Evolutionary conservation across 2,329 filamentous ascomycete species (phyloP).

Genomic region (Neofusicoccum cordaticola): DNA sequence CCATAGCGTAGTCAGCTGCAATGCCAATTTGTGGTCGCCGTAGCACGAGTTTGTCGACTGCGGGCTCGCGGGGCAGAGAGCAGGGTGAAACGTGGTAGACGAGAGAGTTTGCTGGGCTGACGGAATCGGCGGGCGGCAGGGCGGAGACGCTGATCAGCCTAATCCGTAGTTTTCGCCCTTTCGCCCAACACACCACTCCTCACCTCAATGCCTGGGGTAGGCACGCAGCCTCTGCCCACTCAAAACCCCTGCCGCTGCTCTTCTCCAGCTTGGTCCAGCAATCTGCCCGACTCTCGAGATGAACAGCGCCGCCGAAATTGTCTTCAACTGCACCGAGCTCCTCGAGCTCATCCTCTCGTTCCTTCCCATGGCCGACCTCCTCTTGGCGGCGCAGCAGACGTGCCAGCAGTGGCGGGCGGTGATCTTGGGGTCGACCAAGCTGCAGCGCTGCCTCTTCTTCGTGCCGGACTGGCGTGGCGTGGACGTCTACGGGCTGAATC

Average conservation of each 20-base stretch:
- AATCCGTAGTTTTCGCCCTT: neutral
- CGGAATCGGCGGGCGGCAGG: neutral
- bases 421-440: neutral
- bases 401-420: neutral
- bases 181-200: neutral
- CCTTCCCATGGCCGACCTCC: neutral
- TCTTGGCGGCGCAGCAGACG: neutral
- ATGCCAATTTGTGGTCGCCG: neutral
- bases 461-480: neutral
- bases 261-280: too few species aligned
- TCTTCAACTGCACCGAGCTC: neutral
- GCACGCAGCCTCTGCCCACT: neutral
- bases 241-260: too few species aligned
- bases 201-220: too few species aligned
- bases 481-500: slow-evolving; percentile 2
- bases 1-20: neutral
- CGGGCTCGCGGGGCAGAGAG: neutral
- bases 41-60: neutral
- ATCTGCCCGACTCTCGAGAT: neutral
- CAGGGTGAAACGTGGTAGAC: too few species aligned
- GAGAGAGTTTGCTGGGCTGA: too few species aligned
- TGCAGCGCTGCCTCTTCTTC: slow-evolving; percentile 9
- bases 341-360: slow-evolving; percentile 4
- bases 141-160: neutral
- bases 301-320: neutral